Conservation (phyloP, 495 filamentous ascomycete genomes). For the Penicillium bialowiezense region DNA sequence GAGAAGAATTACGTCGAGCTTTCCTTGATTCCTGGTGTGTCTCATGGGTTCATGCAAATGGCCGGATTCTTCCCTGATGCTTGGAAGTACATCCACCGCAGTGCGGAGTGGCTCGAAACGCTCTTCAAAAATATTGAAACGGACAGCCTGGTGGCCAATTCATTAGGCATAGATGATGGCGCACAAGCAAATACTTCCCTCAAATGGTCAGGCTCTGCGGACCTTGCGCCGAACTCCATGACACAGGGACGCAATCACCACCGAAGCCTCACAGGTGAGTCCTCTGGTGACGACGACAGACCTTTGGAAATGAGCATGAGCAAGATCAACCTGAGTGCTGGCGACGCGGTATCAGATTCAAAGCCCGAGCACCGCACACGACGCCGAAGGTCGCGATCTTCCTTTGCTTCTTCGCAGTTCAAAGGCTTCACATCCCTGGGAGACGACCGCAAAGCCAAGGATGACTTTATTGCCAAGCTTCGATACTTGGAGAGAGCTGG, state of each 20-base stretch:
- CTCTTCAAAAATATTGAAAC: slow-evolving; percentile 57
- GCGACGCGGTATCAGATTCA: slow-evolving; percentile 1
- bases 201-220: background rate
- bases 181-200: background rate
- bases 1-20: slow-evolving; percentile 80
- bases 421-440: slow-evolving; percentile 10
- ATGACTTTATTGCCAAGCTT: slow-evolving; percentile 25
- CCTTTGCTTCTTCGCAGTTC: slow-evolving; percentile 13
- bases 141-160: slow-evolving; percentile 22
- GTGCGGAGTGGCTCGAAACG: slow-evolving; percentile 73
- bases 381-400: slow-evolving; percentile 17
- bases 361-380: slow-evolving; percentile 6
- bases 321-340: slow-evolving; percentile 21
- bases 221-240: background rate
- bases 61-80: slow-evolving; percentile 80
- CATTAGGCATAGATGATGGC: slow-evolving; percentile 8
- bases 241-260: slow-evolving; percentile 29
- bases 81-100: slow-evolving; percentile 74
- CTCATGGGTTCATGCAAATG: slow-evolving; percentile 92
- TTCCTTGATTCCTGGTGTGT: slow-evolving; percentile 78
- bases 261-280: slow-evolving; percentile 51
- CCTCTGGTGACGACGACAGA: slow-evolving; percentile 74
- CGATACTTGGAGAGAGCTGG: slow-evolving; percentile 15
- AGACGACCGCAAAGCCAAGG: slow-evolving; percentile 11
- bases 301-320: slow-evolving; percentile 76